Evolutionary conservation across 371 early-diverging fungal genomes (phyloP).

Genomic region (Mucor sp.): DNA sequence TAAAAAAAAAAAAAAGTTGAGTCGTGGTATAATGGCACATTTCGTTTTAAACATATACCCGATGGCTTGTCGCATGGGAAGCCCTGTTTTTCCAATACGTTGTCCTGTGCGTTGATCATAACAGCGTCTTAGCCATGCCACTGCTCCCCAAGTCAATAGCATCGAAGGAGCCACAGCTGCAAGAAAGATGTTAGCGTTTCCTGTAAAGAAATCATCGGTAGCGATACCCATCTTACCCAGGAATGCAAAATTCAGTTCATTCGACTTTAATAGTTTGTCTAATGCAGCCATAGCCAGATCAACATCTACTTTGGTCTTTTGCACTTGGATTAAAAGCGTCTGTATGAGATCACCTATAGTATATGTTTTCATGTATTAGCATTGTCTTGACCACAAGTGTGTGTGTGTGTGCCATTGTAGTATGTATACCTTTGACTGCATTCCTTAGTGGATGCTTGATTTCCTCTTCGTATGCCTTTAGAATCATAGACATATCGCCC

Average conservation of each 20-base stretch:
- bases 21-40: not conserved
- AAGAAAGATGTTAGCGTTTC: not conserved
- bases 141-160: slow-evolving; percentile 54
- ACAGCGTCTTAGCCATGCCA: slow-evolving; percentile 43
- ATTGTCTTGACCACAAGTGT: slow-evolving; percentile 53
- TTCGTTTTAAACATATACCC: slow-evolving; percentile 22
- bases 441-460: slow-evolving; percentile 44
- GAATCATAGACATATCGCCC: slow-evolving; percentile 81
- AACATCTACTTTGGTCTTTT: slow-evolving; percentile 89
- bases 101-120: slow-evolving; percentile 26
- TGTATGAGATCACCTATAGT: slow-evolving; percentile 74
- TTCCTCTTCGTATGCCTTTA: slow-evolving; percentile 78
- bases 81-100: slow-evolving; percentile 25
- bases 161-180: slow-evolving; percentile 65
- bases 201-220: not conserved
- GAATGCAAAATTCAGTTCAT: slow-evolving; percentile 95
- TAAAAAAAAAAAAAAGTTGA: too few relatives aligned
- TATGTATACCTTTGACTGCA: slow-evolving; percentile 17
- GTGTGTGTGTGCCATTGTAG: slow-evolving; percentile 40
- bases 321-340: slow-evolving; percentile 87
- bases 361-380: slow-evolving; percentile 32
- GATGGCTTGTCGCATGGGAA: slow-evolving; percentile 38
- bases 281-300: slow-evolving; percentile 90
- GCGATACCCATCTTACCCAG: slow-evolving; percentile 49
- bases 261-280: slow-evolving; percentile 90